Conservation (phyloP, 2,329 filamentous ascomycete genomes). For the Aspergillus melleus region DNA sequence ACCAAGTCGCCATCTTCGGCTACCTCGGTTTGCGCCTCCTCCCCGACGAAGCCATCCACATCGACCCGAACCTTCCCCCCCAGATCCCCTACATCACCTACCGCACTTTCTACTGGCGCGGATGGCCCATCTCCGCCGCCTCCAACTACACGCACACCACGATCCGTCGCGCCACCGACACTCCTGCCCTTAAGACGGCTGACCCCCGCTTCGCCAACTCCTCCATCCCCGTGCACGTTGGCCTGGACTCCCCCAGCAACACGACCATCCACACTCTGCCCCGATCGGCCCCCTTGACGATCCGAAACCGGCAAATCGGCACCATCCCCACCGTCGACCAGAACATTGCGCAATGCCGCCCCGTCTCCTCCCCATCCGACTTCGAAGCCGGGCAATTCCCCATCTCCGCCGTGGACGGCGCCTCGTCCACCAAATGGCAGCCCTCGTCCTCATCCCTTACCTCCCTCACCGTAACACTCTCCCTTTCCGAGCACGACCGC, state of each 20-base stretch:
- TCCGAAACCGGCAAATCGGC: constrained; percentile 61
- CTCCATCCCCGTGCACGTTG: constrained; percentile 61
- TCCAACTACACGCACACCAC: constrained; percentile 67
- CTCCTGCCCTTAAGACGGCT: constrained; percentile 50
- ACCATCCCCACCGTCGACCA: constrained; percentile 54
- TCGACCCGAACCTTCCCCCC: constrained; percentile 65
- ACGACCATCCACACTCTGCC: constrained; percentile 48
- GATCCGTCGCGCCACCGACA: constrained; percentile 53
- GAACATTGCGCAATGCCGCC: constrained; percentile 66
- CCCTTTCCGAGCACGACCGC: constrained; percentile 43
- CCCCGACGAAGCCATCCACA: constrained; percentile 57
- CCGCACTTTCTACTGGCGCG: constrained; percentile 66
- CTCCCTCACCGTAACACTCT: constrained; percentile 59
- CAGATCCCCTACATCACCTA: constrained; percentile 63
- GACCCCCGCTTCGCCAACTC: constrained; percentile 54
- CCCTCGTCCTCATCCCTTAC: constrained; percentile 54
- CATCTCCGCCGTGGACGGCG: constrained; percentile 65
- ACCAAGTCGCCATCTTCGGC: constrained; percentile 67
- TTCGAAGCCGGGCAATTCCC: constrained; percentile 69
- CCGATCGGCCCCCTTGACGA: constrained; percentile 51
- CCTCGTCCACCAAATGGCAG: constrained; percentile 67
- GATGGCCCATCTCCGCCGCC: constrained; percentile 61
- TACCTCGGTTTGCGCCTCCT: constrained; percentile 65
- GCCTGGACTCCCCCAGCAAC: constrained; percentile 41
- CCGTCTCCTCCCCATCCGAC: constrained; percentile 49